Conservation (phyloP, 2,329 filamentous ascomycete genomes). For the Paecilomyces sp. region DNA sequence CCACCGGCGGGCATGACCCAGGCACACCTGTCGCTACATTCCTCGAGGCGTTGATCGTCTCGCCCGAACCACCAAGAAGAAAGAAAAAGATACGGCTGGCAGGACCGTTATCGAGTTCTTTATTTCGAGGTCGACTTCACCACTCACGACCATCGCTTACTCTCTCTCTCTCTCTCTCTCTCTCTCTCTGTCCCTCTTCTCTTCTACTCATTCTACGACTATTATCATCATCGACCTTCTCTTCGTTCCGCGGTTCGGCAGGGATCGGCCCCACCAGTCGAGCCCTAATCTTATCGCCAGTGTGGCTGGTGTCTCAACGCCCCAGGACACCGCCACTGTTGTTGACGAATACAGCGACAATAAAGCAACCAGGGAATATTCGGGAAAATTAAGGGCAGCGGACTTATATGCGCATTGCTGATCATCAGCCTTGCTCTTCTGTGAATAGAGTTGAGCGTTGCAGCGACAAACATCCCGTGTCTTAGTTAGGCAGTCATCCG, state of each 20-base stretch:
- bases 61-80: neutral
- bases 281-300: neutral
- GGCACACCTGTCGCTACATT: neutral
- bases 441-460: neutral
- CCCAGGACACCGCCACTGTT: neutral
- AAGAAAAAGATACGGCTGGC: neutral
- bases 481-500: neutral
- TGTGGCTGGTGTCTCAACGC: neutral
- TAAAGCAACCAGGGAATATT: neutral
- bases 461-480: neutral
- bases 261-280: neutral
- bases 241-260: neutral
- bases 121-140: neutral
- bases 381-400: neutral
- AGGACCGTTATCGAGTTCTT: neutral
- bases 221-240: neutral
- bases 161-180: neutral
- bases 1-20: neutral
- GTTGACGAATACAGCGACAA: neutral
- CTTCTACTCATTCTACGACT: neutral
- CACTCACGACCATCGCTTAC: neutral
- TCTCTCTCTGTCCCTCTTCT: neutral
- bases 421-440: neutral
- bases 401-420: neutral
- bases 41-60: neutral